Evolutionary conservation across 495 filamentous ascomycete genomes (phyloP), one percentile per base, ranked within the genome.

Genomic region (Aspergillus hancockii): DNA sequence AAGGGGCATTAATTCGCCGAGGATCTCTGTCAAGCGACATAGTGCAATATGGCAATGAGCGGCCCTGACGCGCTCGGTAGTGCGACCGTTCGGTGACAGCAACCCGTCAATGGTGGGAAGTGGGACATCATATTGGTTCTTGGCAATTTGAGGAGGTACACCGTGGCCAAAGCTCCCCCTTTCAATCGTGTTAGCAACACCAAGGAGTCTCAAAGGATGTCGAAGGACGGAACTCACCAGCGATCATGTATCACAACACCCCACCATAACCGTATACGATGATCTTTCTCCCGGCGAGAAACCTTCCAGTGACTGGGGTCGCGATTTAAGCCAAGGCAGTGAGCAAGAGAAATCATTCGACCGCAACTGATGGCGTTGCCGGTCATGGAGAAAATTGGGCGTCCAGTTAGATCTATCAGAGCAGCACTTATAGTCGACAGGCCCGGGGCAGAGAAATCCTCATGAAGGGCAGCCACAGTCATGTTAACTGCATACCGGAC

Each of bases 151-250:
- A 49, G 80, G 73, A 19, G 80, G 80, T 19, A 80, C 78, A 10
- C 80, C 80, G 53, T 83, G 79, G 25, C 77, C 77, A 55, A 79
- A 78, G 60, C 80, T 83, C 64, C 79, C 77, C 79, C 78, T 79
- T 58, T 52, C 41, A 8, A 32, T 43, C 28, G 43, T 43, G 31
- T 61, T 57, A 53, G 43, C 34, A 30, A n/a, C 38, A 41, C 12
- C 16, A 0, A 40, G 23, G 12, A 38, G 12, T 49, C 22, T 8
- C 21, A 23, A 8, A 19, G 14, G 47, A 55, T 19, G 31, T 13
- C n/a, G n/a, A n/a, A n/a, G 6, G 28, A 41, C 16, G 30, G 41
- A 34, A 23, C 69, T 65, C 67, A 79, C 77, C 80, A 83, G 36
- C 77, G 75, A 70, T 83, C 80, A 58, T 83, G 79, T 30, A 83